Evolutionary conservation across 2,329 filamentous ascomycete genomes (phyloP), one percentile per base, ranked within the genome.

Genomic region (Talaromyces sp.): DNA sequence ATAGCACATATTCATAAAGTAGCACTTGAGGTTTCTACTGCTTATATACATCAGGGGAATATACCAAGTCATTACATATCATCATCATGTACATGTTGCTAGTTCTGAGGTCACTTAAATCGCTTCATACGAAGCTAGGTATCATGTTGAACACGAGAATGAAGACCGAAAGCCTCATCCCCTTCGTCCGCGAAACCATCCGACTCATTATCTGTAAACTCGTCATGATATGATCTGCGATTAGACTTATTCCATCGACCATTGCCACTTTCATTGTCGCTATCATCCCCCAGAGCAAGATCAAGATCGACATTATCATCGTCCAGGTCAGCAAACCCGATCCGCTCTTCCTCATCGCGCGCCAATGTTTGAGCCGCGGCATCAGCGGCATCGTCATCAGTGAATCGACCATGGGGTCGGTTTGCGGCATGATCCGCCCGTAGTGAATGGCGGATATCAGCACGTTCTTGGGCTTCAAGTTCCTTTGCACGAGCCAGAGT

Each of bases 181-280:
- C 69, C 62, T 7, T 68, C 72, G 56, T 75, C 75, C 22, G 72
- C 72, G 55, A 71, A 71, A 30, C 68, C 69, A 61, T 80, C 75
- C 48, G 80, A 79, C 52, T 82, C 74, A 61, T 80, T 79, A 62
- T 80, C 80, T 17, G 76, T 78, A 57, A 80, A 82, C 27, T 81
- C 79, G 49, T 82, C 79, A 54, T 78, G 75, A 77, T 85, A 74
- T 73, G 79, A 63, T 76, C 77, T 37, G 40, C 53, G 47, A 19
- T 50, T 54, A 20, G 48, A 47, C 45, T 62, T 65, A 49, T 58
- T 62, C 52, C 56, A 59, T 35, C 56, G 56, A 11, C 57, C 54
- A 9, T 65, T 63, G 51, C 66, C 68, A 27, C 24, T 9, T 44
- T 63, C 63, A 33, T 69, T 68, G 16, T 81, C 80, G 19, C 80